Evolutionary conservation across 2,329 filamentous ascomycete genomes (phyloP).

Genomic region (Diaporthe destruens): DNA sequence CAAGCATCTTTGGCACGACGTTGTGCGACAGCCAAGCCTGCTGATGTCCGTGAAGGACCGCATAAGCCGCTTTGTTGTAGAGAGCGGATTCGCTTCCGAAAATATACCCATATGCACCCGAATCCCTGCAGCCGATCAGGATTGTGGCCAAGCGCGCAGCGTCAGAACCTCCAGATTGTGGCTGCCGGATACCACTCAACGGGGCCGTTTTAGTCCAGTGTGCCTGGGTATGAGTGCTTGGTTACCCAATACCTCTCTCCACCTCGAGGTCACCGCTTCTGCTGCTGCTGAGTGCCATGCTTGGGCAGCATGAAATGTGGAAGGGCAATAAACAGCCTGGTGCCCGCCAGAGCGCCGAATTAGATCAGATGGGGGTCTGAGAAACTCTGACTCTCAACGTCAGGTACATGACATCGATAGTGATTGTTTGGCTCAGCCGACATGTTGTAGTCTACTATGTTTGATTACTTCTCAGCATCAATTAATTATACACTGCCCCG

Average conservation of each 20-base stretch:
- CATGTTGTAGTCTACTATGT: too few relatives aligned
- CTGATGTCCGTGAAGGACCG: background rate
- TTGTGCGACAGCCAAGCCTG: slow-evolving; percentile 15
- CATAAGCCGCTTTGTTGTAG: background rate
- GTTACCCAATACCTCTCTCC: background rate
- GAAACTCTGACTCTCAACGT: background rate
- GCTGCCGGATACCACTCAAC: slow-evolving; percentile 4
- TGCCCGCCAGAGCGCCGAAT: background rate
- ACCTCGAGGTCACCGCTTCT: background rate
- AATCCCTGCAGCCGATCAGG: background rate
- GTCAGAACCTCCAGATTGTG: background rate
- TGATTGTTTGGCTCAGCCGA: background rate
- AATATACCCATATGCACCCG: background rate
- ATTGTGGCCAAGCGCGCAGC: background rate
- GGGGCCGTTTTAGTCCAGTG: background rate
- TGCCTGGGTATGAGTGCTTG: background rate
- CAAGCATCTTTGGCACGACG: slow-evolving; percentile 26
- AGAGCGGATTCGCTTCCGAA: slow-evolving; percentile 3
- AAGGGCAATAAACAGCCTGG: background rate
- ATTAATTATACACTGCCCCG: background rate
- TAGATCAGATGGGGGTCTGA: background rate
- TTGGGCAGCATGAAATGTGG: background rate
- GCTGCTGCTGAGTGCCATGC: background rate
- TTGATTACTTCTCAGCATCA: background rate
- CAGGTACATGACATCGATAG: background rate